Base-by-base conservation (phyloP, 2,329 filamentous ascomycete species). In the Pseudopyricularia javanii region DNA sequence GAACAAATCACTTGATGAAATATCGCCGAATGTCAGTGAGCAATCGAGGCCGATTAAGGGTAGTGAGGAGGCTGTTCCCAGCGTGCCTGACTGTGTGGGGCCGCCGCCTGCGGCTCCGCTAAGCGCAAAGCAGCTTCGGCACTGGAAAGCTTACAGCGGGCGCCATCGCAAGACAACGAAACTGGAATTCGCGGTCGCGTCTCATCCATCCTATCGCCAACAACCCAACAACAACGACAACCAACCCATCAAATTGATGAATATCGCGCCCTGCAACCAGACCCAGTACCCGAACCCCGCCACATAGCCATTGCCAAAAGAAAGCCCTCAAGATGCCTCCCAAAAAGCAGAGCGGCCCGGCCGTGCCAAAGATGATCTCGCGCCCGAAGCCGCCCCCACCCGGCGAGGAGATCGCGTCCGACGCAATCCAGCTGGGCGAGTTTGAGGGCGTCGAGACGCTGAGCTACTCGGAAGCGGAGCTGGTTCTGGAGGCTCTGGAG, bases 381-480 rank as follows among this genome's bases (percentile, higher is more conserved):
- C 83, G 86, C 55, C 75, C 78, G 56, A 88, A 86, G 70, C 85
- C 83, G 57, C 73, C 76, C 47, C 79, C 79, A 49, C 78, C 82
- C 54, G 86, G 86, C 65, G 91, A 95, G 66, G 91, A 97, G 69
- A 90, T 96, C 72, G 91, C 91, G 24, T 83, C 85, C 50, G 74
- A 80, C 7, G 82, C 82, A 53, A 82, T 97, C 58, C 87, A 85
- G 67, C 85, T 98, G 11, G 93, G 93, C 70, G 91, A 96, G 66
- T 96, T 97, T 70, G 83, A 94, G 61, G 78, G 91, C 63, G 90
- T 94, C 59, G 89, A 93, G 65, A 91, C 91, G 6, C 76, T 98
- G 56, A 95, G 91, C 47, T 80, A 96, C 52, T 95, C 89, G 33
- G 93, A 97, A 71, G 91, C 93, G 2, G 82, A 89, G 60, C 80